Conservation (phyloP, 2,329 filamentous ascomycete genomes). For the Aspergillus sergii region DNA sequence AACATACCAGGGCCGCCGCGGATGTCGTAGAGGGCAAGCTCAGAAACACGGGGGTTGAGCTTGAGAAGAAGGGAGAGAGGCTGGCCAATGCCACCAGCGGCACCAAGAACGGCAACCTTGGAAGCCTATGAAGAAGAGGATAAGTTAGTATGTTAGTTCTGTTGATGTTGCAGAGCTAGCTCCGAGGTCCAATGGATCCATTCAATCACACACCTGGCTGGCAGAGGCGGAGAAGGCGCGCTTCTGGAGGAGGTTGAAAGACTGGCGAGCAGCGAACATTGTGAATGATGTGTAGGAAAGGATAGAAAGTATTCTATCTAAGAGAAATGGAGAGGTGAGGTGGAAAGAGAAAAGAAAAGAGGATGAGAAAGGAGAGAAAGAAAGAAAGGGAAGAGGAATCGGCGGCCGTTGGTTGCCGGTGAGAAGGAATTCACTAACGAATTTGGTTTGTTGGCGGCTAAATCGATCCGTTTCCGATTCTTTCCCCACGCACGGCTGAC, state of each 20-base stretch:
- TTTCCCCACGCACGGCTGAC: constrained; percentile 15
- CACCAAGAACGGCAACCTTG: constrained; percentile 97
- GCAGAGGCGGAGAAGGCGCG: constrained; percentile 81
- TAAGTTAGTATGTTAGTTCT: constrained; percentile 14
- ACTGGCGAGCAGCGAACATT: constrained; percentile 73
- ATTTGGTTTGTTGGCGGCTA: constrained; percentile 16
- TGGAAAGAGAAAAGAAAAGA: constrained; percentile 5
- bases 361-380: constrained; percentile 15
- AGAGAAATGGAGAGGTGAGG: constrained; percentile 11
- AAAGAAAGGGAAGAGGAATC: constrained; percentile 18
- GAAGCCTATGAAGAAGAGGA: constrained; percentile 65
- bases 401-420: constrained; percentile 22
- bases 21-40: constrained; percentile 98
- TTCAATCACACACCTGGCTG: constrained; percentile 63
- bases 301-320: constrained; percentile 19
- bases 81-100: constrained; percentile 96
- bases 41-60: constrained; percentile 91
- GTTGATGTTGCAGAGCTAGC: not conserved
- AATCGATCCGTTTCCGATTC: constrained; percentile 26
- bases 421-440: constrained; percentile 17
- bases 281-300: constrained; percentile 36
- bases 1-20: constrained; percentile 83
- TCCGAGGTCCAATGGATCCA: constrained; percentile 17
- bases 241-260: constrained; percentile 64
- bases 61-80: constrained; percentile 97